A percentile compares a stretch with the other conserved stretches of the same genome.
These are phyloP conservation scores for Umbelopsis sp. DNA, from an alignment of 192 early-diverging fungal species.

Conservation along the genomic window DNA sequence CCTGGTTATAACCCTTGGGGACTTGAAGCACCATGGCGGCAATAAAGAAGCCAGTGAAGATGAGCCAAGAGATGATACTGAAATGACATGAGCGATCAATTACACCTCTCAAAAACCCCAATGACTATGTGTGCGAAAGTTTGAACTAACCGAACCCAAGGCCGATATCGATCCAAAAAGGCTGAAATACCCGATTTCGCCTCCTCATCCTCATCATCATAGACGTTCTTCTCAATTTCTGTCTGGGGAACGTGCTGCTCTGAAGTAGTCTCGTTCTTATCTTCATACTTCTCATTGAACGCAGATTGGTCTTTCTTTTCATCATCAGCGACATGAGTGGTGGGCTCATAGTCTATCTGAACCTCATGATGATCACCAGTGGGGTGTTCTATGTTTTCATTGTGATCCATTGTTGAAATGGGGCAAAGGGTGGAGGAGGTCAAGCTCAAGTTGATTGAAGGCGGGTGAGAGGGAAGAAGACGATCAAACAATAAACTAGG, in stretches of 20 bases:
- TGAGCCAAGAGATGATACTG: conserved; percentile 26
- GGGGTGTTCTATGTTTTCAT: not conserved
- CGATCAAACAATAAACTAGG: no score
- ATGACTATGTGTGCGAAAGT: not conserved
- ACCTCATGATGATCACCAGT: conserved; percentile 4
- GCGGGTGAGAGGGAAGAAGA: not conserved
- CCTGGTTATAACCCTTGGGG: conserved; percentile 34
- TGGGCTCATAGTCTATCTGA: not conserved
- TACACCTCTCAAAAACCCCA: not conserved
- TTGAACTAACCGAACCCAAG: conserved; percentile 27
- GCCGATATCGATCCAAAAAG: conserved; percentile 1
- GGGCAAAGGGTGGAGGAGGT: not conserved
- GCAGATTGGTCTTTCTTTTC: not conserved
- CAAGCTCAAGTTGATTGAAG: not conserved
- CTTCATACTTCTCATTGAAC: not conserved
- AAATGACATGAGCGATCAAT: not conserved
- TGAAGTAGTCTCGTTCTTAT: not conserved
- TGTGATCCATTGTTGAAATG: conserved; percentile 17
- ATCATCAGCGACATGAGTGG: not conserved
- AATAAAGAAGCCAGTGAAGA: conserved; percentile 32
- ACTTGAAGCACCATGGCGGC: conserved; percentile 33
- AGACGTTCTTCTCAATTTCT: not conserved
- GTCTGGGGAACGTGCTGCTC: not conserved
- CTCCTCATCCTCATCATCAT: conserved; percentile 7
- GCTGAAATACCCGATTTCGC: not conserved